A percentile compares a stretch with the other conserved stretches of the same genome.
phyloP scores from a whole-genome alignment of 176 grass and related monocot genomes.

The Hyparrhenia diplandra region DNA sequence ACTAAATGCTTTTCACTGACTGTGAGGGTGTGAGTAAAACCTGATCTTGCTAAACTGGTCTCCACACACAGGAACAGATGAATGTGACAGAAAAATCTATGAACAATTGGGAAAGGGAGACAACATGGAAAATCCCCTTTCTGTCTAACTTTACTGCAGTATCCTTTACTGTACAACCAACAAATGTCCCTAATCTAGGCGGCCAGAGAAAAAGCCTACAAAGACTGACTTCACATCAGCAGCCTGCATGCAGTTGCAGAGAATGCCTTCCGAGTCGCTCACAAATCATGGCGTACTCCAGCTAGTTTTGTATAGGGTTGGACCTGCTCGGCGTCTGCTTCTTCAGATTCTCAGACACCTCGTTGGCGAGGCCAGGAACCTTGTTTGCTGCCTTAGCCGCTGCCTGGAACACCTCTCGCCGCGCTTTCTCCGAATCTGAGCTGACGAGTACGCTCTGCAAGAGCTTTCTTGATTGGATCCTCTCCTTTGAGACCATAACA shows the following conservation, averaged over 20 bases:
- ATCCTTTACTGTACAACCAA: not conserved
- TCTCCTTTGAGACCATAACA: not conserved
- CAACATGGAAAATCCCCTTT: not conserved
- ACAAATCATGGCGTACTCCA: too few species aligned
- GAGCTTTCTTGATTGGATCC: constrained; percentile 26
- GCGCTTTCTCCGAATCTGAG: not conserved
- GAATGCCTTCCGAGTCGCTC: not conserved
- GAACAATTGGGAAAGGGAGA: not conserved
- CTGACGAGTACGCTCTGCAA: constrained; percentile 2
- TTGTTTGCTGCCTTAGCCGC: not conserved
- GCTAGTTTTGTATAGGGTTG: constrained; percentile 52
- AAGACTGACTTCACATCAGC: not conserved
- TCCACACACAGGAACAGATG: not conserved
- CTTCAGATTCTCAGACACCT: constrained; percentile 24
- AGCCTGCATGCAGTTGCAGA: not conserved
- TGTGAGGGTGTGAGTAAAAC: too few species aligned
- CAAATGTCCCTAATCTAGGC: not conserved
- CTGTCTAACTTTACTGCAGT: not conserved
- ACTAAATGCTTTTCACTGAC: not conserved
- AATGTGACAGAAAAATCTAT: not conserved
- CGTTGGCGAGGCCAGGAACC: not conserved
- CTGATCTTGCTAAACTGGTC: not conserved
- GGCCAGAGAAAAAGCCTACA: not conserved
- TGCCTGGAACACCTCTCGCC: not conserved
- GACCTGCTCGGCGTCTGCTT: constrained; percentile 40